These are phyloP conservation scores for Geotrichum bryndzae DNA, from an alignment of 1,139 yeast species.

Conservation along the genomic window DNA sequence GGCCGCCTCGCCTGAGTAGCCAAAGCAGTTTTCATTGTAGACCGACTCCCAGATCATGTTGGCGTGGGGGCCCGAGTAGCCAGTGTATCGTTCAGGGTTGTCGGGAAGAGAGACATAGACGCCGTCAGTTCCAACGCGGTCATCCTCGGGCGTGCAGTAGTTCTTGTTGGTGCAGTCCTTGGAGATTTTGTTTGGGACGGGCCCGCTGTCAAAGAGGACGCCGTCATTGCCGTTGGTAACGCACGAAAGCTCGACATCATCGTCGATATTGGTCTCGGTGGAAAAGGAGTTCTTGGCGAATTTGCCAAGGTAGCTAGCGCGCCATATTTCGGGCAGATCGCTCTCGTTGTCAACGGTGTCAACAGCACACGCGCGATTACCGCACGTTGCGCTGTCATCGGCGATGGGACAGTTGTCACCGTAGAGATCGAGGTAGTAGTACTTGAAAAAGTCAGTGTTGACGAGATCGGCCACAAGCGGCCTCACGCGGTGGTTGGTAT, in stretches of 20 bases:
- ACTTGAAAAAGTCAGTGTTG: slow-evolving; percentile 50
- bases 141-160: slow-evolving; percentile 19
- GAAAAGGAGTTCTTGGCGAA: slow-evolving; percentile 44
- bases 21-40: slow-evolving; percentile 85
- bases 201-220: slow-evolving; percentile 7
- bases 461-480: slow-evolving; percentile 55
- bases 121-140: slow-evolving; percentile 35
- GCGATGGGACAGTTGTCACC: slow-evolving; percentile 80
- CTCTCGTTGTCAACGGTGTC: slow-evolving; percentile 55
- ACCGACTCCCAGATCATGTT: slow-evolving; percentile 90
- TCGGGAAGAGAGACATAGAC: slow-evolving; percentile 81
- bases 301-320: slow-evolving; percentile 67
- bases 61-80: slow-evolving; percentile 90
- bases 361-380: slow-evolving; percentile 90
- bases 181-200: not conserved
- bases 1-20: slow-evolving; percentile 39
- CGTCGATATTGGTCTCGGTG: slow-evolving; percentile 19
- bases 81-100: slow-evolving; percentile 95
- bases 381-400: slow-evolving; percentile 76
- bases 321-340: slow-evolving; percentile 64
- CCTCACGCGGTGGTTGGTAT: slow-evolving; percentile 45
- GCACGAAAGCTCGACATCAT: slow-evolving; percentile 17
- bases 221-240: slow-evolving; percentile 18
- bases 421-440: slow-evolving; percentile 79
- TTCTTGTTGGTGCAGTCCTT: slow-evolving; percentile 14